Evolutionary conservation across 2,329 filamentous ascomycete species (phyloP), one percentile per base, ranked within the genome.

Genomic region (Nannizzia gypsea): DNA sequence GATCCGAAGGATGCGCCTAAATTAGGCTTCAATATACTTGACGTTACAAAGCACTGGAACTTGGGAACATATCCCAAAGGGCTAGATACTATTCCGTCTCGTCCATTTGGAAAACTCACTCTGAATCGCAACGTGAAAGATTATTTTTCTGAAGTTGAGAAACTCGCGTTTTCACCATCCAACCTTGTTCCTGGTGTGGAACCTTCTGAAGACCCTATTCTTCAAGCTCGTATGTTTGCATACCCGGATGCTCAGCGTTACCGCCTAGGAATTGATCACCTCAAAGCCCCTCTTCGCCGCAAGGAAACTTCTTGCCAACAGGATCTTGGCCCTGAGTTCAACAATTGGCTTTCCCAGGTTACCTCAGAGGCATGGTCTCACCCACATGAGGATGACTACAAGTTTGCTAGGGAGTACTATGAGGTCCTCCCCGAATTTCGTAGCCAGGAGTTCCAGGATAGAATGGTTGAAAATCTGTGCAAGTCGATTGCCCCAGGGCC

Each of bases 111-210:
- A 15, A 73, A 74, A 50, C 69, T 84, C 64, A 78, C 74, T 0
- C 68, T 84, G 9, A 78, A 81, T 64, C 71, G 72, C 57, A 83
- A 82, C 62, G 73, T 75, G 20, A 42, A 58, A 54, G 86, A 87
- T 68, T 86, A 85, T 71, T 85, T 85, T 64, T 73, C 78, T 42
- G 84, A 88, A 65, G 80, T 86, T 52, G 85, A 88, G 69, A 84
- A 87, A 71, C 80, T 81, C 0, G 81, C 83, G 0, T 88, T 88
- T 66, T 83, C 81, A 0, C 85, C 85, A 0, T 81, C 80, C 0
- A 83, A 81, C 62, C 73, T 88, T 67, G 81, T 86, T 0, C 84
- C 83, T 0, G 85, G 85, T 1, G 77, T 85, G 52, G 83, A 80
- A 57, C 79, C 83, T 0, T 82, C 81, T 0, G 81, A 82, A 6